Evolutionary conservation across 2,329 filamentous ascomycete species (phyloP), one percentile per base, ranked within the genome.

Genomic region (Niveomyces coronatus): DNA sequence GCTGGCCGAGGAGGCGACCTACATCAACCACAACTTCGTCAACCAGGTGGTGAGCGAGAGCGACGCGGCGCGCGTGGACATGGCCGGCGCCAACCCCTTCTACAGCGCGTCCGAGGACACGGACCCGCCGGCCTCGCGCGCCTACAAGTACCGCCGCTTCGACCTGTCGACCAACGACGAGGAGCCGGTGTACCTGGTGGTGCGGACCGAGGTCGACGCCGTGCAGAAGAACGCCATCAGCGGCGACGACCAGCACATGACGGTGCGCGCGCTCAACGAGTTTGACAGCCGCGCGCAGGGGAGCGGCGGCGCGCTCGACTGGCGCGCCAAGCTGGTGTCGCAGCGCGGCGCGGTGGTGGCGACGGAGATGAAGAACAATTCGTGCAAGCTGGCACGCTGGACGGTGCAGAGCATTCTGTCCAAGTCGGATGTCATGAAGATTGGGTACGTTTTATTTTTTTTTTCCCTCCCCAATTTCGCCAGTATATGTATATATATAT

Each of bases 291-390:
- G 94, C 71, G 91, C 91, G 17, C 88, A 93, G 60, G 91, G 91
- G 51, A 85, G 85, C 49, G 91, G 91, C 50, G 87, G 89, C 47
- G 91, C 91, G 39, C 74, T 98, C 37, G 91, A 98, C 74, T 98
- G 91, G 91, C 77, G 91, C 60, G 82, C 80, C 50, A 98, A 98
- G 76, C 76, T 98, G 44, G 83, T 85, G 47, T 86, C 81, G 52
- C 88, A 95, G 70, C 83, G 91, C 54, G 91, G 91, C 78, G 91
- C 91, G 41, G 89, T 98, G 30, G 84, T 98, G 18, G 91, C 91
- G 15, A 98, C 91, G 10, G 91, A 98, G 71, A 98, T 98, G 91
- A 98, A 98, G 85, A 98, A 98, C 78, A 98, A 98, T 76, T 87
- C 80, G 57, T 94, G 86, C 82, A 98, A 98, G 73, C 80, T 98